These are phyloP conservation scores for Phialocephala sp. DNA, from an alignment of 2,329 filamentous ascomycete genomes.

Conservation along the genomic window DNA sequence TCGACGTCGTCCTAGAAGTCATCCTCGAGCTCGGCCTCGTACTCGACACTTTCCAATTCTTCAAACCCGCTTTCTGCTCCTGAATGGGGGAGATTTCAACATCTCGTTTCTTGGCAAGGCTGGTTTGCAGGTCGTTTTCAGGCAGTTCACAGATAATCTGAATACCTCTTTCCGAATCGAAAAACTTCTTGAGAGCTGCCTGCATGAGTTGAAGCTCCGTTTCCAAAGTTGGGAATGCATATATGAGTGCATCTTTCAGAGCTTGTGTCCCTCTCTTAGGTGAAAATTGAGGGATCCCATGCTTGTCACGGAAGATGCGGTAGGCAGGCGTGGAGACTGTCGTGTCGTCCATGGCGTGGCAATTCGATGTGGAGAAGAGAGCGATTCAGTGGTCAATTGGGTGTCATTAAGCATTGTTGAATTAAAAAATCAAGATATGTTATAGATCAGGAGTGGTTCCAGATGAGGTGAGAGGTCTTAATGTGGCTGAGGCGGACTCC, in stretches of 20 bases:
- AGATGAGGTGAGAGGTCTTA: neutral
- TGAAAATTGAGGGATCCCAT: constrained; percentile 33
- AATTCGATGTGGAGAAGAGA: neutral
- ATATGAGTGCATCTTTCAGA: constrained; percentile 31
- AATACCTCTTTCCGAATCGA: constrained; percentile 28
- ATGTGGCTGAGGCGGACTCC: constrained; percentile 13
- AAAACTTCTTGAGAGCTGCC: constrained; percentile 31
- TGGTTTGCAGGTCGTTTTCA: constrained; percentile 29
- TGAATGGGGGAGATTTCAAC: constrained; percentile 15
- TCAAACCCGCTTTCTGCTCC: constrained; percentile 20
- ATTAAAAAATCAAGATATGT: constrained; percentile 4
- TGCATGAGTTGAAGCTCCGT: constrained; percentile 34
- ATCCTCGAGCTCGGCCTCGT: constrained; percentile 13
- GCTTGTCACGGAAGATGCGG: constrained; percentile 31
- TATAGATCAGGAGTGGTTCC: neutral
- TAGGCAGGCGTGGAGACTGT: constrained; percentile 25
- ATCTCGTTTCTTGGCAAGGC: constrained; percentile 25
- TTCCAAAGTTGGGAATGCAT: constrained; percentile 29
- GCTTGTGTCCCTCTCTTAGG: constrained; percentile 32
- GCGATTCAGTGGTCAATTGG: constrained; percentile 6
- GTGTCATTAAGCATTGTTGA: neutral
- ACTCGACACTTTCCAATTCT: constrained; percentile 23
- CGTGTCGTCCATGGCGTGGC: constrained; percentile 13
- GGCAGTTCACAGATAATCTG: constrained; percentile 30
- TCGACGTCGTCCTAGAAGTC: constrained; percentile 17